Percentiles rank a stretch among this genome's conserved stretches.
Conservation (phyloP, 2,329 filamentous ascomycete genomes). For the Aschersonia sp. region DNA sequence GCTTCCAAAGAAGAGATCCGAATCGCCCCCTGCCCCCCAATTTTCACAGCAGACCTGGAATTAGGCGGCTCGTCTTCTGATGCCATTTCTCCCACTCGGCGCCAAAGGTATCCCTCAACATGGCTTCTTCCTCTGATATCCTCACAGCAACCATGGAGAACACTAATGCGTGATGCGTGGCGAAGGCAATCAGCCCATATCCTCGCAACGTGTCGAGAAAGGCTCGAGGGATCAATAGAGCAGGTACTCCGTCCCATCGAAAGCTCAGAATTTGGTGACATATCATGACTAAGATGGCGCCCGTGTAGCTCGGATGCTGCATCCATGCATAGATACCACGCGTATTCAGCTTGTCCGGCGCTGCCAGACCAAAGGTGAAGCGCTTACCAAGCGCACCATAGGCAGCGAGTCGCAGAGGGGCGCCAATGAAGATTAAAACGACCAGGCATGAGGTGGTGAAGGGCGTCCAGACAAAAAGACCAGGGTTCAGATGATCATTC, state of each 20-base stretch:
- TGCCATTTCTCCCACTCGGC: constrained; percentile 34
- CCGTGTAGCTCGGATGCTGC: constrained; percentile 39
- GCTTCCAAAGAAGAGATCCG: too few relatives aligned
- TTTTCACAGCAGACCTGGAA: constrained; percentile 18
- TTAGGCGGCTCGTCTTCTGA: constrained; percentile 28
- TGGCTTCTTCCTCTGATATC: constrained; percentile 32
- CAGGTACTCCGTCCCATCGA: constrained; percentile 21
- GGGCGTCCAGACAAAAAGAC: constrained; percentile 18
- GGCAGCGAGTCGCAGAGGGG: constrained; percentile 19
- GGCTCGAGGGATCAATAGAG: constrained; percentile 21
- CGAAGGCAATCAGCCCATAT: constrained; percentile 1
- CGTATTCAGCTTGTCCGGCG: constrained; percentile 30
- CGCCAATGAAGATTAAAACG: constrained; percentile 13
- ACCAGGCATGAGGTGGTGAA: constrained; percentile 15
- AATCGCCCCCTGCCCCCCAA: not conserved
- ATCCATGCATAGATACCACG: constrained; percentile 31
- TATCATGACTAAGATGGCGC: constrained; percentile 19
- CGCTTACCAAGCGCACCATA: constrained; percentile 31
- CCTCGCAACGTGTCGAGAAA: constrained; percentile 4
- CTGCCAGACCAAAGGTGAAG: constrained; percentile 37
- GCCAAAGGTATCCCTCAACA: constrained; percentile 32
- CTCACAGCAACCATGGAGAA: constrained; percentile 10
- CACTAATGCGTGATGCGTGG: not conserved
- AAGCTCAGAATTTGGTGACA: constrained; percentile 17
- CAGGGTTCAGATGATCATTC: constrained; percentile 9